These are phyloP conservation scores for Blumeriella jaapii DNA, from an alignment of 2,329 filamentous ascomycete species.

Conservation along the genomic window DNA sequence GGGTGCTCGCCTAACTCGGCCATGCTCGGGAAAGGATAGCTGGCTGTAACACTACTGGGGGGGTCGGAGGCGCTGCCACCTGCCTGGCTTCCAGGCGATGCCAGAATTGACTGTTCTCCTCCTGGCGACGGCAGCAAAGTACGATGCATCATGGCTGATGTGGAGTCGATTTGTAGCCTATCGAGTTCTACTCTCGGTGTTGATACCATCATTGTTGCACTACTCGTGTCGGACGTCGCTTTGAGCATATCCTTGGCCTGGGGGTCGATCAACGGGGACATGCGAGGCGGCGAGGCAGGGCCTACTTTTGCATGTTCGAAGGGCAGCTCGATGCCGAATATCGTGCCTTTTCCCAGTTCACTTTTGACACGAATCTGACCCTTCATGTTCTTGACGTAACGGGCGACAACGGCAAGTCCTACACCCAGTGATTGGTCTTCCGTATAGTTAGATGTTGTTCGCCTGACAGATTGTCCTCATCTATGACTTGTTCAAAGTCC, in stretches of 20 bases:
- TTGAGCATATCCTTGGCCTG: not conserved
- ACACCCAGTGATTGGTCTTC: constrained; percentile 53
- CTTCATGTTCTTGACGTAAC: constrained; percentile 78
- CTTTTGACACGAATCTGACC: constrained; percentile 78
- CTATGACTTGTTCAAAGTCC: constrained; percentile 47
- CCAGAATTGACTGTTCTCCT: not conserved
- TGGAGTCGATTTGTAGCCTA: not conserved
- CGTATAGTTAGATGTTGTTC: constrained; percentile 16
- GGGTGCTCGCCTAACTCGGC: constrained; percentile 42
- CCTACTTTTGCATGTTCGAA: constrained; percentile 34
- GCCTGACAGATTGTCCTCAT: constrained; percentile 7
- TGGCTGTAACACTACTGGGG: not conserved
- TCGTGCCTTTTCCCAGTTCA: constrained; percentile 71
- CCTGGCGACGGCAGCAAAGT: no score
- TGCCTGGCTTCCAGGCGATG: not conserved
- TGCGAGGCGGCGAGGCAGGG: not conserved
- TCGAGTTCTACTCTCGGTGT: not conserved
- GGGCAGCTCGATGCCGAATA: constrained; percentile 69
- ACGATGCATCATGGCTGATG: not conserved
- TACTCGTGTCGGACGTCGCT: constrained; percentile 4
- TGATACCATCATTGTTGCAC: not conserved
- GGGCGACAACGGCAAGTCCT: constrained; percentile 74
- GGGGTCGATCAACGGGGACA: not conserved
- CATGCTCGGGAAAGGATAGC: constrained; percentile 30
- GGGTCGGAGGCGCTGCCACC: not conserved